Evolutionary conservation across 805 yeast species (phyloP), one percentile per base, ranked within the genome.

Genomic region (Metschnikowia anglica): DNA sequence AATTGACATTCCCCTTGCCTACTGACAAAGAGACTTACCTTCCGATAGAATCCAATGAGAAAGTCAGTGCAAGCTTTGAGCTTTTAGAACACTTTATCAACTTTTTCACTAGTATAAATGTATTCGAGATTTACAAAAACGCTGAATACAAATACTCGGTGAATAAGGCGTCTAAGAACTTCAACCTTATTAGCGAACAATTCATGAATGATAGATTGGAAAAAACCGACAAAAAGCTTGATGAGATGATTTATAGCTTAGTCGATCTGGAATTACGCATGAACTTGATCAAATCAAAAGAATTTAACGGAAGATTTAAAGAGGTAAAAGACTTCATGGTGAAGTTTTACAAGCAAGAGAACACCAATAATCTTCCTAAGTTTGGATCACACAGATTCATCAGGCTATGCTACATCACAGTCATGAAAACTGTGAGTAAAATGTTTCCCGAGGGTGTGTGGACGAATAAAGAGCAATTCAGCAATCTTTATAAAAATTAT

Each of bases 371-470:
- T 48, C 56, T 69, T 48, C 75, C 76, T 1, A 39, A 47, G 9
- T 70, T 61, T 46, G 48, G 52, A 9, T 47, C 61, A 13, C 45
- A 52, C 9, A 50, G 52, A 31, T 62, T 65, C 38, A 36, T 70
- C n/a, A 51, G 65, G 30, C 33, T 67, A 13, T 67, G 70, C 41
- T 71, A 69, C 52, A 44, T 63, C 5, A 70, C 75, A 3, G 66
- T 68, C 10, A 65, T 70, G 41, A 52, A 53, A 15, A 42, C 62
- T 1, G 51, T 71, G 43, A 28, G 36, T 5, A 63, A 62, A 43
- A 66, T 71, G 68, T 71, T 70, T 44, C 75, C 76, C 4, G 51
- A 59, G 34, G 76, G 76, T 1, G 60, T 71, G 13, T 71, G 73
- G 72, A 60, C 62, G 34, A 66, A 61, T 40, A 48, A 52, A 15